Evolutionary conservation across 306 rosid genomes (phyloP), one percentile per base, ranked within the genome.

Genomic region (Prunus armeniaca): DNA sequence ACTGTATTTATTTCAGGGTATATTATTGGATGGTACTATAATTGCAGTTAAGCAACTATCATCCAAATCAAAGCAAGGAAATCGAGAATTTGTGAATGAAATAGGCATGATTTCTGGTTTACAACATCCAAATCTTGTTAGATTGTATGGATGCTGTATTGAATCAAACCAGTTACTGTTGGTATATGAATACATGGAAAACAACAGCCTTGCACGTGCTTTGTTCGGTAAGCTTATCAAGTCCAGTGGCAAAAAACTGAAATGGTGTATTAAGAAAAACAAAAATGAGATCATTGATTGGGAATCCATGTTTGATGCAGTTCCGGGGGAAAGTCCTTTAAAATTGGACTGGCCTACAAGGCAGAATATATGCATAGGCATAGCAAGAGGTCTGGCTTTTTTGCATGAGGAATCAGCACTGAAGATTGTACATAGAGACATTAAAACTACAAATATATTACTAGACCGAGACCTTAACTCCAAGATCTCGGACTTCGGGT

Each of bases 1-100:
- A 17, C 15, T 9, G 20, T 3, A 5, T 9, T 17, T 32, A n/a
- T 4, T 72, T 74, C 88, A 87, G 88, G 89, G 93, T 30, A 84
- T 65, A 71, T 69, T 84, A 56, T 72, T 78, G 65, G 91, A 89
- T 79, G 89, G 87, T 14, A 87, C 91, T 65, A 22, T 70, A 73
- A 69, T 89, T 24, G 93, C 93, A 10, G 89, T 87, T 64, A 89
- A 89, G 75, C 89, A 89, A 57, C 89, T 89, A 41, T 89, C 91
- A 9, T 85, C 93, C 3, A 89, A 25, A 60, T 89, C 91, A 0
- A 82, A 77, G 24, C 93, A 87, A 69, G 93, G 93, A 54, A 87
- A 85, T 30, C 87, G 87, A 19, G 88, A 89, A 74, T 87, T 89
- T 80, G 80, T 89, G 32, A 89, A 79, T 12, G 93, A 89, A 82